Evolutionary conservation across 2,329 filamentous ascomycete species (phyloP).

Genomic region (Penicillium sp.): DNA sequence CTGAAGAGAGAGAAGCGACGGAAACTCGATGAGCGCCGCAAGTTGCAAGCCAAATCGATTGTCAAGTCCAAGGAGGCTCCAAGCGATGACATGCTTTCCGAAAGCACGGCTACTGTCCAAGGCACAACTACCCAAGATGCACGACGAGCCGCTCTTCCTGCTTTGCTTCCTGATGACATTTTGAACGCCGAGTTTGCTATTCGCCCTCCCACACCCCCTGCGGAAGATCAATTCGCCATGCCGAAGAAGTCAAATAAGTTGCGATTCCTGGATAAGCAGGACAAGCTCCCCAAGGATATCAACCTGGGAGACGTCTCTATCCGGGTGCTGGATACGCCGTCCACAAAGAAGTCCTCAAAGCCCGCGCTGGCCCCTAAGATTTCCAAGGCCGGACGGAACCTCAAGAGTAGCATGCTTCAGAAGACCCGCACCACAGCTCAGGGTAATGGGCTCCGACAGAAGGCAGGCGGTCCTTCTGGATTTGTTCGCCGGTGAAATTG

Average conservation of each 20-base stretch:
- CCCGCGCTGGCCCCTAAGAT: constrained; percentile 47
- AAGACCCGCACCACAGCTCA: constrained; percentile 32
- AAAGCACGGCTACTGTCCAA: constrained; percentile 43
- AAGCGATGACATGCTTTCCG: constrained; percentile 39
- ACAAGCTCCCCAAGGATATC: constrained; percentile 52
- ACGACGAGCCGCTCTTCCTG: constrained; percentile 44
- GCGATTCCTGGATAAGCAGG: constrained; percentile 49
- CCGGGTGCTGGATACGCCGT: constrained; percentile 45
- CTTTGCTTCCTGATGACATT: constrained; percentile 52
- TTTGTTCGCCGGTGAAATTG: constrained; percentile 37
- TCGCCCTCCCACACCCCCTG: constrained; percentile 47
- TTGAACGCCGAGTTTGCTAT: constrained; percentile 47
- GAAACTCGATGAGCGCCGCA: constrained; percentile 40
- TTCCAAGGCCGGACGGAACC: constrained; percentile 38
- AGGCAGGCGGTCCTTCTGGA: constrained; percentile 34
- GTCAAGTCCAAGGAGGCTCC: constrained; percentile 29
- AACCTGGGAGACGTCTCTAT: constrained; percentile 50
- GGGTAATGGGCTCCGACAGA: constrained; percentile 39
- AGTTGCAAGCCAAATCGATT: constrained; percentile 37
- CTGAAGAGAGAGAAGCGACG: constrained; percentile 41
- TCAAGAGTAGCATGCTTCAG: constrained; percentile 43
- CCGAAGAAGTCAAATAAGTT: constrained; percentile 44
- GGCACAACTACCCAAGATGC: constrained; percentile 38
- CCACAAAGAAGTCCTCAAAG: constrained; percentile 36
- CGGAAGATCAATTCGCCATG: constrained; percentile 26